Conservation (phyloP, 805 yeast genomes). For the Hanseniaspora guilliermondii region DNA sequence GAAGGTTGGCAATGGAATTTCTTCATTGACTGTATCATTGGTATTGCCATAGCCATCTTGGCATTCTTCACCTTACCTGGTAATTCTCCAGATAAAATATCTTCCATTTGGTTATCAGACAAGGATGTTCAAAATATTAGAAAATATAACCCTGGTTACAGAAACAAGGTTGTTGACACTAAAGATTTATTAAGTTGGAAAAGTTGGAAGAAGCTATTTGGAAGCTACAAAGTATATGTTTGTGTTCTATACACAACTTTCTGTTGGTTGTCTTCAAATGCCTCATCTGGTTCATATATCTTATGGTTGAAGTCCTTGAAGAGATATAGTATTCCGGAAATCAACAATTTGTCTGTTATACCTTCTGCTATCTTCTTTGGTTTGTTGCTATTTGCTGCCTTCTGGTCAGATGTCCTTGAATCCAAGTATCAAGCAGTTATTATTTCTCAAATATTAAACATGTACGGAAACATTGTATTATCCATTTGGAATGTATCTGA, state of each 20-base stretch:
- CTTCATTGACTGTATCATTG: slow-evolving; percentile 50
- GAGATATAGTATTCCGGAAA: slow-evolving; percentile 30
- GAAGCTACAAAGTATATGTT: slow-evolving; percentile 48
- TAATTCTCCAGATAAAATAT: slow-evolving; percentile 43
- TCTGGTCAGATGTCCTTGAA: slow-evolving; percentile 38
- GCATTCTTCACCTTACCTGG: slow-evolving; percentile 53
- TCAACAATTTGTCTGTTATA: slow-evolving; percentile 39
- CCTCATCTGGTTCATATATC: slow-evolving; percentile 39
- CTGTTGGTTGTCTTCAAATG: slow-evolving; percentile 47
- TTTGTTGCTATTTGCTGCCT: slow-evolving; percentile 22
- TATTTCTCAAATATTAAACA: slow-evolving; percentile 41
- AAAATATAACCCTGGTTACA: slow-evolving; percentile 16
- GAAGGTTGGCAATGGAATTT: slow-evolving; percentile 67
- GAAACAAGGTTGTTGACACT: slow-evolving; percentile 25
- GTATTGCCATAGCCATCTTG: slow-evolving; percentile 43
- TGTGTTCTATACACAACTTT: slow-evolving; percentile 41
- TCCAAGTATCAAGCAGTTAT: slow-evolving; percentile 45
- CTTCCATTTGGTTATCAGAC: slow-evolving; percentile 41
- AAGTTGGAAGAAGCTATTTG: slow-evolving; percentile 42
- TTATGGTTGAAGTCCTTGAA: slow-evolving; percentile 39
- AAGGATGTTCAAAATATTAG: slow-evolving; percentile 46
- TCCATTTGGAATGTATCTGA: slow-evolving; percentile 45
- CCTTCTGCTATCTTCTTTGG: slow-evolving; percentile 46
- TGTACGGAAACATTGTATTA: slow-evolving; percentile 39
- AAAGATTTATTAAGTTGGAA: slow-evolving; percentile 30